Conservation (phyloP, 306 rosid species). For the Amphicarpaea edgeworthii region DNA sequence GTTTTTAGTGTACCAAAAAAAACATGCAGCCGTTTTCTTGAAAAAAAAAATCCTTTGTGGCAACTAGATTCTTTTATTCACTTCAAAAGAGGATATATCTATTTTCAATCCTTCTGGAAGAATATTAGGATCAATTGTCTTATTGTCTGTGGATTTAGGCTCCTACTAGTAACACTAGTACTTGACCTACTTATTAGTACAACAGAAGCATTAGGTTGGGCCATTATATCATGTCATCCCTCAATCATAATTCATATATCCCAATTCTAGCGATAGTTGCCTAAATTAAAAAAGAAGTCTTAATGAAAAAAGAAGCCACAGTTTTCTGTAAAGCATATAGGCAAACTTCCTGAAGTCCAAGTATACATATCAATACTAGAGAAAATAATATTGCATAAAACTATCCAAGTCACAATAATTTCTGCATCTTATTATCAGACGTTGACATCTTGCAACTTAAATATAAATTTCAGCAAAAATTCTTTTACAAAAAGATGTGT, state of each 20-base stretch:
- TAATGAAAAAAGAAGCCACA: constrained; percentile 11
- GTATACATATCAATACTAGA: constrained; percentile 12
- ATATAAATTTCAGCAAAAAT: constrained; percentile 17
- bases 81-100: neutral
- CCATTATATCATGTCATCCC: constrained; percentile 24
- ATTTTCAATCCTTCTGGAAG: constrained; percentile 23
- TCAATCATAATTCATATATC: constrained; percentile 20
- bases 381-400: constrained; percentile 33
- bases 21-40: neutral
- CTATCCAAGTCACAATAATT: neutral
- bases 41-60: neutral
- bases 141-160: neutral
- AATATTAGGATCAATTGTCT: constrained; percentile 16
- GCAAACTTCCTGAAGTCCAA: constrained; percentile 20
- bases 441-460: constrained; percentile 30
- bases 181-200: constrained; percentile 21
- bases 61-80: neutral
- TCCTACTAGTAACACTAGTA: neutral
- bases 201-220: constrained; percentile 11
- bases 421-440: constrained; percentile 14
- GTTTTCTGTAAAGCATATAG: constrained; percentile 26
- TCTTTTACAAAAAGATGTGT: constrained; percentile 20
- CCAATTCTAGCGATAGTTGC: neutral
- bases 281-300: constrained; percentile 10
- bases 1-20: constrained; percentile 6